phyloP scores from a whole-genome alignment of 345 rosid species.

The Populus davidiana region DNA sequence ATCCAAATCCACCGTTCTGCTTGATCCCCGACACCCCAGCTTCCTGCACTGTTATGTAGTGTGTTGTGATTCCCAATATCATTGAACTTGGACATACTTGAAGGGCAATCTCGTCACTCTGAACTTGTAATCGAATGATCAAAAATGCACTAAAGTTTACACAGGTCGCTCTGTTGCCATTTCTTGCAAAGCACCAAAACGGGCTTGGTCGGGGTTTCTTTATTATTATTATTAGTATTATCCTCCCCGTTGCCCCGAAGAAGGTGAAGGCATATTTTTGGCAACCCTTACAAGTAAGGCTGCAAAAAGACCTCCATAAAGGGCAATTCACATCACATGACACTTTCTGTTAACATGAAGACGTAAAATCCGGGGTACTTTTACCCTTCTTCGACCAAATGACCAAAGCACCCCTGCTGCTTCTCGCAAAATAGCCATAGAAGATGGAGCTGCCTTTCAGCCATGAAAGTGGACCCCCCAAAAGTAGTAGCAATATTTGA shows the following conservation, averaged over 20 bases:
- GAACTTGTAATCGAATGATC: neutral
- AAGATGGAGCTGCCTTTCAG: neutral
- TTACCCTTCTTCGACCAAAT: neutral
- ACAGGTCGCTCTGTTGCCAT: neutral
- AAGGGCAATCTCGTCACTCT: neutral
- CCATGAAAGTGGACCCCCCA: neutral
- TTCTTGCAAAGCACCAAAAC: neutral
- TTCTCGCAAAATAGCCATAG: neutral
- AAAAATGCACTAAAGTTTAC: neutral
- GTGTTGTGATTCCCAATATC: neutral
- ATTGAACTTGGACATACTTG: neutral
- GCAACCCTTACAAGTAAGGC: neutral
- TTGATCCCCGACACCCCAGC: conserved; percentile 5
- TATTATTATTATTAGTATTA: too few species aligned
- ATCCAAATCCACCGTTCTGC: neutral
- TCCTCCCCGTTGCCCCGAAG: neutral
- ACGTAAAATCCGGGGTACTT: conserved; percentile 33
- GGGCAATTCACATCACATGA: conserved; percentile 18
- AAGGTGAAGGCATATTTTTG: neutral
- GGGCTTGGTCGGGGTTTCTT: neutral
- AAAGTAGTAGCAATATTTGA: conserved; percentile 15
- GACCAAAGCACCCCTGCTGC: conserved; percentile 5
- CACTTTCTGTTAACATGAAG: conserved; percentile 22
- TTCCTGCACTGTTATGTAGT: neutral
- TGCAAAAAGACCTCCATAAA: conserved; percentile 7